Evolutionary conservation across 352 stramenopile genomes (phyloP).

Genomic region (Globisporangium iwayamae): DNA sequence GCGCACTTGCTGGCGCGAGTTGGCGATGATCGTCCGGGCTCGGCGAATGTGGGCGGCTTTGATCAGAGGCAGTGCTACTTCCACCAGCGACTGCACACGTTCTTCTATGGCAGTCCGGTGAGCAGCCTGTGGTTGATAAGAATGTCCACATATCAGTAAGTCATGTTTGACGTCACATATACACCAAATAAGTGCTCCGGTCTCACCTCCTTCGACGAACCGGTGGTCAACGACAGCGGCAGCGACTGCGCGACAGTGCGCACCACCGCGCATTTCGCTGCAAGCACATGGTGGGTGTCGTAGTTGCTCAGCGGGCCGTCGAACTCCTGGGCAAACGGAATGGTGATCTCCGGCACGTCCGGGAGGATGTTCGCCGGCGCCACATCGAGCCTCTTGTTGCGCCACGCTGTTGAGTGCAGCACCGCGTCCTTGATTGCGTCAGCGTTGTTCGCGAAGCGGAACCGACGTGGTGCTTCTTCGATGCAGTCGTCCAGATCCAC

Average conservation of each 20-base stretch:
- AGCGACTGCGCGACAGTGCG: conserved; percentile 15
- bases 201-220: conserved; percentile 19
- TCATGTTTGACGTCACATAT: background rate
- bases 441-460: conserved; percentile 25
- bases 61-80: conserved; percentile 33
- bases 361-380: conserved; percentile 46
- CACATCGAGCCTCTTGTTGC: conserved; percentile 30
- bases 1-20: conserved; percentile 37
- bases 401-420: conserved; percentile 66
- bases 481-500: conserved; percentile 21
- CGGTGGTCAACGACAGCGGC: conserved; percentile 23
- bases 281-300: conserved; percentile 22
- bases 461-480: conserved; percentile 14
- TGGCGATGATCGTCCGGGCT: conserved; percentile 32
- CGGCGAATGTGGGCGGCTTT: conserved; percentile 30
- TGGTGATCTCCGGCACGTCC: conserved; percentile 15
- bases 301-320: conserved; percentile 42
- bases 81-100: conserved; percentile 30
- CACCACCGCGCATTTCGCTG: conserved; percentile 28
- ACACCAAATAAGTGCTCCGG: no score
- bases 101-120: conserved; percentile 27
- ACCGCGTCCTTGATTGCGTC: conserved; percentile 42
- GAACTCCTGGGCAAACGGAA: conserved; percentile 33
- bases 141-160: no score
- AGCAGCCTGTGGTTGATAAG: conserved; percentile 7